These are phyloP conservation scores for Epichloe typhina DNA, from an alignment of 2,329 filamentous ascomycete species.

Conservation along the genomic window DNA sequence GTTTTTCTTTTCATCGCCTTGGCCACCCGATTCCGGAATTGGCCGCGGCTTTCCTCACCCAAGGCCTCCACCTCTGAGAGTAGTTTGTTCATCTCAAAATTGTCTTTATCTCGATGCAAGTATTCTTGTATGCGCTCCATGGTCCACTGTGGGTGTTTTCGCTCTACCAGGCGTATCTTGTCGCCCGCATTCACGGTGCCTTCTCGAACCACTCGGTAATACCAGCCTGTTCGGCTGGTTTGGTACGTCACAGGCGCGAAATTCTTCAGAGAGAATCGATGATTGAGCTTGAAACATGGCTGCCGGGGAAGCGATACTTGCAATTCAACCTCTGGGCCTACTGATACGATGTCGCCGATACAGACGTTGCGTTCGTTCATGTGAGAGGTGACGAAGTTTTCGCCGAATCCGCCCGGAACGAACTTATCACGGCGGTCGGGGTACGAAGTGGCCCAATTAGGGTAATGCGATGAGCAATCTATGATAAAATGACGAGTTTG, in stretches of 20 bases:
- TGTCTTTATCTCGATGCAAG: slow-evolving; percentile 39
- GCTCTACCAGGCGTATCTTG: slow-evolving; percentile 39
- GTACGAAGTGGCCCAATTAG: slow-evolving; percentile 37
- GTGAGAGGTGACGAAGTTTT: slow-evolving; percentile 44
- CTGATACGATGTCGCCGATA: slow-evolving; percentile 46
- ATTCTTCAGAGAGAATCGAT: slow-evolving; percentile 49
- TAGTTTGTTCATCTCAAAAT: slow-evolving; percentile 37
- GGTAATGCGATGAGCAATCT: slow-evolving; percentile 49
- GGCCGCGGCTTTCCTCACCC: slow-evolving; percentile 32
- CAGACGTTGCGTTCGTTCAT: slow-evolving; percentile 54
- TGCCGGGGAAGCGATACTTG: slow-evolving; percentile 49
- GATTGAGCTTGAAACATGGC: slow-evolving; percentile 54
- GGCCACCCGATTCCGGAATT: slow-evolving; percentile 38
- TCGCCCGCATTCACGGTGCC: slow-evolving; percentile 44
- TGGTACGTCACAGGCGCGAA: slow-evolving; percentile 46
- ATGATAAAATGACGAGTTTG: slow-evolving; percentile 4
- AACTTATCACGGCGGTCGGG: slow-evolving; percentile 39
- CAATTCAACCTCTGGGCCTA: slow-evolving; percentile 37
- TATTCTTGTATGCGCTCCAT: slow-evolving; percentile 51
- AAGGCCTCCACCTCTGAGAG: slow-evolving; percentile 38
- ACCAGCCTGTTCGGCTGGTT: slow-evolving; percentile 49
- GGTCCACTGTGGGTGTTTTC: slow-evolving; percentile 46
- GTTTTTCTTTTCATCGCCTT: slow-evolving; percentile 24
- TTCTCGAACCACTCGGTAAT: slow-evolving; percentile 46
- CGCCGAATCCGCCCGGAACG: slow-evolving; percentile 46